Base-by-base conservation (phyloP, 2,329 filamentous ascomycete species). In the Exophiala sp. region DNA sequence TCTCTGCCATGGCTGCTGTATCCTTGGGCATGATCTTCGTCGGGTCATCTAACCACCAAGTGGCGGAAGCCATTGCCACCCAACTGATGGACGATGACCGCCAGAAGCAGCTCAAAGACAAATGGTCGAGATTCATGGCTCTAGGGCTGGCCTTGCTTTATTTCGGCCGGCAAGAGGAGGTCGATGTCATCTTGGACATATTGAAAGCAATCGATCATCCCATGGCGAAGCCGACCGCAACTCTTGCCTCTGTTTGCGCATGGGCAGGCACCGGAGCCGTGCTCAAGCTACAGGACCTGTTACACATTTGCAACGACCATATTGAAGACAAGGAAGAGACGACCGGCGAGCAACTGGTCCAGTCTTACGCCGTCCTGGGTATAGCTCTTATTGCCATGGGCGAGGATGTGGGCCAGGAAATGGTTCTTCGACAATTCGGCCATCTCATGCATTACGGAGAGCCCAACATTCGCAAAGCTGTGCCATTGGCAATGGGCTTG, bases 371-470 rank as follows among this genome's bases (percentile, higher is more conserved):
- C 48, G 91, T 98, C 2, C 79, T 98, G 50, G 94, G 93, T 61
- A 83, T 98, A 51, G 91, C 88, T 10, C 75, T 98, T 47, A 93
- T 98, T 50, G 85, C 91, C 13, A 98, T 98, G 93, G 93, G 93
- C 53, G 93, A 98, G 68, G 94, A 98, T 52, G 84, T 98, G 49
- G 94, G 94, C 3, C 93, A 98, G 68, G 93, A 98, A 66, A 98
- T 98, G 93, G 90, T 97, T 9, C 78, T 98, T 34, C 85, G 93
- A 51, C 93, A 96, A 65, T 97, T 98, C 63, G 93, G 90, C 43
- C 93, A 98, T 68, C 77, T 98, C 53, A 98, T 98, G 93, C 93
- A 98, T 73, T 98, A 98, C 64, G 93, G 94, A 57, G 91, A 96
- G 68, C 79, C 90, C 65, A 97, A 98, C 67, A 98, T 98, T 62